Evolutionary conservation across 805 yeast species (phyloP).

Genomic region (Suhomyces pyralidae): DNA sequence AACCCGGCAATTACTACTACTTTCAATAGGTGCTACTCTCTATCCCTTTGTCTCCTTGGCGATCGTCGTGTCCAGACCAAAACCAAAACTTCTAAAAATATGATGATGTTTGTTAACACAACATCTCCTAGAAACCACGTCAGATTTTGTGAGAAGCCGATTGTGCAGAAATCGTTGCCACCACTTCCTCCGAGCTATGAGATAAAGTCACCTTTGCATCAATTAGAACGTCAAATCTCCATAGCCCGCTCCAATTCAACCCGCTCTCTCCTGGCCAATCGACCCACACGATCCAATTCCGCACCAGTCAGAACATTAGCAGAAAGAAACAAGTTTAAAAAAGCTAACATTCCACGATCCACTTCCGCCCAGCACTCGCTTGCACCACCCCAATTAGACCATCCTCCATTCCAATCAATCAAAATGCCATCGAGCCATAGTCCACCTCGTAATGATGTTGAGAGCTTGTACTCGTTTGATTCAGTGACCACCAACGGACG

Average conservation of each 20-base stretch:
- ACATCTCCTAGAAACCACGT: not conserved
- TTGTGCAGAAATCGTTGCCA: not conserved
- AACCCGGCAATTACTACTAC: not conserved
- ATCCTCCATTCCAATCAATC: not conserved
- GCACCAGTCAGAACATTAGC: not conserved
- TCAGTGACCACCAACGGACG: slow-evolving; percentile 43
- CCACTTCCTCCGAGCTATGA: not conserved
- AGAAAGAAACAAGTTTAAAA: not conserved
- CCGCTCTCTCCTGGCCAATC: not conserved
- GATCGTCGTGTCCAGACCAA: not conserved
- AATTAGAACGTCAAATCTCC: slow-evolving; percentile 21
- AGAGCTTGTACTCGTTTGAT: slow-evolving; percentile 43
- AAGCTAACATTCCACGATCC: not conserved
- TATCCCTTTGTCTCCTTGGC: not conserved
- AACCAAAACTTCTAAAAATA: not conserved
- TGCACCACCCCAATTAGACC: not conserved
- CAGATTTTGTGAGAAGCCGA: not conserved
- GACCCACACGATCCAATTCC: not conserved
- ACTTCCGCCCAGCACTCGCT: not conserved
- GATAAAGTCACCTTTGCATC: slow-evolving; percentile 9
- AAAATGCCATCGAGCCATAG: not conserved
- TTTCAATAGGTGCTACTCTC: not conserved
- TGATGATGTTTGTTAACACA: not conserved
- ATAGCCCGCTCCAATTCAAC: slow-evolving; percentile 13
- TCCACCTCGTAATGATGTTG: slow-evolving; percentile 20